phyloP scores from a whole-genome alignment of 2,329 filamentous ascomycete genomes.

The Teratosphaeria epicoccoides region DNA sequence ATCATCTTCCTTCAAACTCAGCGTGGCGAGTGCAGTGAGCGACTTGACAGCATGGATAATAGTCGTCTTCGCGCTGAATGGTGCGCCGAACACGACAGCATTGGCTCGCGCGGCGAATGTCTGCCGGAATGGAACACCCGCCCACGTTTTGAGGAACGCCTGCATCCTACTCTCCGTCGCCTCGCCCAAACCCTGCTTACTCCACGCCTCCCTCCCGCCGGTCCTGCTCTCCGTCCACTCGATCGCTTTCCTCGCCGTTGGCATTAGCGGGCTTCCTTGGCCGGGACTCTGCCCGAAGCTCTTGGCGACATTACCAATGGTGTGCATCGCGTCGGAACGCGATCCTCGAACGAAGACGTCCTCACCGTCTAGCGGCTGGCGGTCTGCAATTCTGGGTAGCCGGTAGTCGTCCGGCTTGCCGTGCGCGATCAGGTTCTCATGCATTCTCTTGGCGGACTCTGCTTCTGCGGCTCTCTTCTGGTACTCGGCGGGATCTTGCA shows the following conservation, averaged over 20 bases:
- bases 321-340: conserved; percentile 13
- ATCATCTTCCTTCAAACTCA: conserved; percentile 67
- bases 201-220: conserved; percentile 35
- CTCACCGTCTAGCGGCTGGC: conserved; percentile 12
- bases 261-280: conserved; percentile 27
- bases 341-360: conserved; percentile 14
- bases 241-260: conserved; percentile 27
- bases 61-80: conserved; percentile 57
- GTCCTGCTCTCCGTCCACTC: conserved; percentile 17
- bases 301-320: conserved; percentile 36
- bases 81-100: conserved; percentile 60
- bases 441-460: conserved; percentile 8
- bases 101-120: conserved; percentile 55
- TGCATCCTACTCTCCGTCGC: conserved; percentile 26
- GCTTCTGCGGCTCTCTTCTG: conserved; percentile 11
- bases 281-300: conserved; percentile 38
- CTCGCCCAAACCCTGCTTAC: conserved; percentile 29
- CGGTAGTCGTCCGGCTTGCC: conserved; percentile 12
- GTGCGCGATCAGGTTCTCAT: conserved; percentile 16
- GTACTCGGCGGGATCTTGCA: conserved; percentile 14
- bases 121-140: conserved; percentile 61
- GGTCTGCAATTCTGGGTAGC: conserved; percentile 21
- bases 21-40: conserved; percentile 52
- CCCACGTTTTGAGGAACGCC: conserved; percentile 36
- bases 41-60: conserved; percentile 61